Evolutionary conservation across 257 asterid species (phyloP), one percentile per base, ranked within the genome.

Genomic region (Ehretia macrophylla): DNA sequence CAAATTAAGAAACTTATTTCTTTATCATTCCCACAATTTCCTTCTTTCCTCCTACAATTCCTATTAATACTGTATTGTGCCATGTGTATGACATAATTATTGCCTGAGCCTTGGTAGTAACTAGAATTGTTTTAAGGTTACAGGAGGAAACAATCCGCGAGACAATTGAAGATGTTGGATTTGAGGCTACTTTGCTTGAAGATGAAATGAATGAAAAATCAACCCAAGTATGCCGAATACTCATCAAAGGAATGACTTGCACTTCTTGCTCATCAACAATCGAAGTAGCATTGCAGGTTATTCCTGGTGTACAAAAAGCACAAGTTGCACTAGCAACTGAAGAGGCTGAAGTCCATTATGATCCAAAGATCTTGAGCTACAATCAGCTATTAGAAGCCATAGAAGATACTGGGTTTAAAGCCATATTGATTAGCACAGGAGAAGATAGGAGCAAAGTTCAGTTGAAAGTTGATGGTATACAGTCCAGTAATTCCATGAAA

Each of bases 141-240:
- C 35, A 69, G 78, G 78, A 68, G 64, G 70, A 68, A 54, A 72
- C 37, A 38, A 76, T 72, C 64, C 55, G 68, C 8, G 78, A 76
- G 76, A 72, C 76, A 9, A 72, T 68, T 48, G 82, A 76, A 68
- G 82, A 76, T 65, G 73, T 72, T 21, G 79, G 82, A 17, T 76
- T 76, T 40, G 38, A 72, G 51, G 71, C 74, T 4, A 38, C 44
- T 4, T 35, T 76, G 58, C 55, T 76, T n/a, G 5, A 40, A 11
- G 79, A 72, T 17, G 79, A 65, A 66, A 49, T 47, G 39, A 72
- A 22, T 32, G 72, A 62, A 40, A 72, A 62, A 37, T 55, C 66
- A 12, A 55, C 54, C 35, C 70, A 62, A 58, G 69, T 77, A 2
- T 77, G 82, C 17, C 51, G 79, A n/a, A 73, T 77, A 32, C 61